phyloP scores from a whole-genome alignment of 805 yeast genomes.

The Saturnispora ahearnii region DNA sequence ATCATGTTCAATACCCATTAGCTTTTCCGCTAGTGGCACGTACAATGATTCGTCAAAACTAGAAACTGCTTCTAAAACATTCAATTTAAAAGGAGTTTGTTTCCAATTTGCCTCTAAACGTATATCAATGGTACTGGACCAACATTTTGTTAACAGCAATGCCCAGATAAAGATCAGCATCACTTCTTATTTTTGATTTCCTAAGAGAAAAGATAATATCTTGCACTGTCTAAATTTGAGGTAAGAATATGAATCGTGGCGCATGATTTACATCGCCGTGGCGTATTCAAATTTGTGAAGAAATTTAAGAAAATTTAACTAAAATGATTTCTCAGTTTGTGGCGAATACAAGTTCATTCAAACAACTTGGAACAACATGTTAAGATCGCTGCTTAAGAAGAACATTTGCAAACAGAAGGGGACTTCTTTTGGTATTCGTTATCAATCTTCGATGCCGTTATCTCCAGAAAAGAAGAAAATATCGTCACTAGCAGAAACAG shows the following conservation, averaged over 20 bases:
- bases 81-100: slow-evolving; percentile 33
- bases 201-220: too few relatives aligned
- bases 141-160: not conserved
- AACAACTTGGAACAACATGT: not conserved
- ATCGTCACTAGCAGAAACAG: slow-evolving; percentile 1
- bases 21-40: slow-evolving; percentile 24
- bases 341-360: not conserved
- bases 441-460: not conserved
- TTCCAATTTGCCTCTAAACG: slow-evolving; percentile 33
- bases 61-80: slow-evolving; percentile 34
- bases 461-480: not conserved
- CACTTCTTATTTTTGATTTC: not conserved
- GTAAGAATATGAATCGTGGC: too few relatives aligned
- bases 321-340: not conserved
- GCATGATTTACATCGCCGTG: not conserved
- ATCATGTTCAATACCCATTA: slow-evolving; percentile 20
- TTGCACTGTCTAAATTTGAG: too few relatives aligned
- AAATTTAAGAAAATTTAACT: not conserved
- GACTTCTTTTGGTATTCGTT: not conserved
- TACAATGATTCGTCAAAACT: slow-evolving; percentile 31
- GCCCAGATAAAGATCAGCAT: not conserved
- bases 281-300: not conserved
- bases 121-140: slow-evolving; percentile 20
- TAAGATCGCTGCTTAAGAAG: not conserved
- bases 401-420: not conserved